These are phyloP conservation scores for Ustilago tritici DNA, from an alignment of 1,284 basidiomycete genomes.

Conservation along the genomic window DNA sequence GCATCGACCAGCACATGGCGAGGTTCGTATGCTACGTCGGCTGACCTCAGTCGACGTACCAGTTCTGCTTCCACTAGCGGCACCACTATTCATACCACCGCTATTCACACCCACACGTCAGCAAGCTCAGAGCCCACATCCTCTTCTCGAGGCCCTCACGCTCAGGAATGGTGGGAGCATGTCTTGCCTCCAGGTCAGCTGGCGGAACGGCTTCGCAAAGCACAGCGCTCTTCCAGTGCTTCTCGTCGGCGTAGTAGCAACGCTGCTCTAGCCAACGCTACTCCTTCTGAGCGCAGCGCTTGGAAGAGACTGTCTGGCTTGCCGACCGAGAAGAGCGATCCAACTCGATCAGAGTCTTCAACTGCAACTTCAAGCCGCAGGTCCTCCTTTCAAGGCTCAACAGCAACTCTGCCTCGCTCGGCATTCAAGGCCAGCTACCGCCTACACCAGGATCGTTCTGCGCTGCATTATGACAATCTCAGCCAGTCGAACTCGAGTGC, in stretches of 20 bases:
- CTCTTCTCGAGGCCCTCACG: slow-evolving; percentile 19
- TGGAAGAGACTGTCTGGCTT: slow-evolving; percentile 47
- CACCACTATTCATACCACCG: not conserved
- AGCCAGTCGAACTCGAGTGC: slow-evolving; percentile 41
- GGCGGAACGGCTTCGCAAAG: slow-evolving; percentile 55
- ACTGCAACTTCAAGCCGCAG: slow-evolving; percentile 32
- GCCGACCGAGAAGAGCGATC: slow-evolving; percentile 18
- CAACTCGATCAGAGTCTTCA: slow-evolving; percentile 25
- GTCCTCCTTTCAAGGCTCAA: slow-evolving; percentile 24
- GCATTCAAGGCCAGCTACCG: slow-evolving; percentile 18
- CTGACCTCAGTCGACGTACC: slow-evolving; percentile 30
- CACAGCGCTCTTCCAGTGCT: slow-evolving; percentile 46
- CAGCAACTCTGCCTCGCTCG: slow-evolving; percentile 35
- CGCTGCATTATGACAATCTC: not conserved
- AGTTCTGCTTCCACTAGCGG: slow-evolving; percentile 18
- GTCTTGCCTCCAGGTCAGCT: slow-evolving; percentile 61
- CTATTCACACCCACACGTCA: not conserved
- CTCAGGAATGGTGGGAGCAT: slow-evolving; percentile 61
- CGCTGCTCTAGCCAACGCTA: slow-evolving; percentile 44
- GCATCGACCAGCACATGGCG: slow-evolving; percentile 23
- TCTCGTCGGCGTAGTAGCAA: slow-evolving; percentile 44
- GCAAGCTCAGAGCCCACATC: slow-evolving; percentile 6
- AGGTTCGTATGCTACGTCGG: slow-evolving; percentile 18
- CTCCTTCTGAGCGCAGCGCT: slow-evolving; percentile 40
- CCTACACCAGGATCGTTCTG: slow-evolving; percentile 6